These are phyloP conservation scores for Polygonum maritimum DNA, from an alignment of 148 eudicot species.

Conservation along the genomic window DNA sequence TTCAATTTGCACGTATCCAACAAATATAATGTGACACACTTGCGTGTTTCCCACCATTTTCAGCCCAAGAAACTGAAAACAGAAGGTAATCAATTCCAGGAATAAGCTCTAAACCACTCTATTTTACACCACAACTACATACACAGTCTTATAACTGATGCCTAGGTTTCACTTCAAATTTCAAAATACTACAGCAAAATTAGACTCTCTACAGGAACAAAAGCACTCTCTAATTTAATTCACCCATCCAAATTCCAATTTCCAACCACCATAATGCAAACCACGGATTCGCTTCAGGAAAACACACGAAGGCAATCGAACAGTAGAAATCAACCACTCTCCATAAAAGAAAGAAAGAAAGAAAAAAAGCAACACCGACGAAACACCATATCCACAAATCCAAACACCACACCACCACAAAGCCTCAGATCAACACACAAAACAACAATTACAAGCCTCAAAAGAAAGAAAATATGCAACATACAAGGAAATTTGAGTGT, in stretches of 20 bases:
- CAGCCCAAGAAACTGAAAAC: background rate
- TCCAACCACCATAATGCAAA: background rate
- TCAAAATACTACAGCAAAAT: background rate
- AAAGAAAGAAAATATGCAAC: background rate
- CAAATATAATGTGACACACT: background rate
- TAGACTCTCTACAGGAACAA: background rate
- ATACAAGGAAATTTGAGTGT: background rate
- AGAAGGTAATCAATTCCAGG: background rate
- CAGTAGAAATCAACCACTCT: background rate
- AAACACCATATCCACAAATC: background rate
- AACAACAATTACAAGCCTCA: background rate
- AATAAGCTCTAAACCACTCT: background rate
- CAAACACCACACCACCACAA: background rate
- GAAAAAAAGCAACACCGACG: background rate
- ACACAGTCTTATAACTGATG: background rate
- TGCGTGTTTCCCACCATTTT: background rate
- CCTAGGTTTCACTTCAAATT: background rate
- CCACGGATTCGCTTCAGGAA: background rate
- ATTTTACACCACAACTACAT: background rate
- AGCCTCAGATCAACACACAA: background rate
- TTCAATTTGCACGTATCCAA: background rate
- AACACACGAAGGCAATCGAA: background rate
- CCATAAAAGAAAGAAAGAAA: background rate
- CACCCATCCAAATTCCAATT: background rate
- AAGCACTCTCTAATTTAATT: background rate